phyloP scores from a whole-genome alignment of 2,329 filamentous ascomycete genomes.

The Hypoxylon sp. region DNA sequence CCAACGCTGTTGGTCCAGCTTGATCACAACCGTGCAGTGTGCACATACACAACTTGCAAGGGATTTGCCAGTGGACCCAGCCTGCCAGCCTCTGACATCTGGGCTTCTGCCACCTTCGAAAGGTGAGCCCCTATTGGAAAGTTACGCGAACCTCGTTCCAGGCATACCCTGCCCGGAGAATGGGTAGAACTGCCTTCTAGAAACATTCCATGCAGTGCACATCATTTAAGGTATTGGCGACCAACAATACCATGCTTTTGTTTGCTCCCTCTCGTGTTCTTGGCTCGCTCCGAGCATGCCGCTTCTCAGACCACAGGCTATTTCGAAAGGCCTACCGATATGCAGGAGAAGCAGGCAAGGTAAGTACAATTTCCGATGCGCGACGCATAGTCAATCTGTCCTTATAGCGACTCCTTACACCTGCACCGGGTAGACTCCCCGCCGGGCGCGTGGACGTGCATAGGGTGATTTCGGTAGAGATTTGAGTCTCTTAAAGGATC shows the following conservation, averaged over 20 bases:
- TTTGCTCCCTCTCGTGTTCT: constrained; percentile 30
- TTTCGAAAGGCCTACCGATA: constrained; percentile 33
- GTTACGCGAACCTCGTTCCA: constrained; percentile 28
- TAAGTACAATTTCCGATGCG: constrained; percentile 30
- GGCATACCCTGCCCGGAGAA: constrained; percentile 36
- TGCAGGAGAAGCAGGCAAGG: constrained; percentile 29
- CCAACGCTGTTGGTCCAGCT: constrained; percentile 31
- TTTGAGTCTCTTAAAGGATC: constrained; percentile 6
- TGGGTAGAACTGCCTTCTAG: constrained; percentile 47
- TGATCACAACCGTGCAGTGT: constrained; percentile 29
- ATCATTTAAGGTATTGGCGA: constrained; percentile 37
- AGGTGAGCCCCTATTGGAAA: constrained; percentile 18
- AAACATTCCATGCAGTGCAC: constrained; percentile 50
- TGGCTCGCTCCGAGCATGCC: constrained; percentile 26
- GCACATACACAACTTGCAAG: constrained; percentile 15
- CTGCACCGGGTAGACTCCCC: constrained; percentile 38
- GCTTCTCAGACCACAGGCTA: constrained; percentile 31
- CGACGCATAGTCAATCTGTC: constrained; percentile 28
- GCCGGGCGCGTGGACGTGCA: constrained; percentile 24
- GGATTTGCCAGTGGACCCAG: constrained; percentile 10
- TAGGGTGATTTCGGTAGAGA: constrained; percentile 29
- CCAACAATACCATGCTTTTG: constrained; percentile 26
- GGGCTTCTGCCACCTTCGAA: constrained; percentile 17
- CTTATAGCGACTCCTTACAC: constrained; percentile 11
- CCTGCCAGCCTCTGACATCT: constrained; percentile 22